Evolutionary conservation across 768 basidiomycete genomes (phyloP).

Genomic region (Mycena galericulata): DNA sequence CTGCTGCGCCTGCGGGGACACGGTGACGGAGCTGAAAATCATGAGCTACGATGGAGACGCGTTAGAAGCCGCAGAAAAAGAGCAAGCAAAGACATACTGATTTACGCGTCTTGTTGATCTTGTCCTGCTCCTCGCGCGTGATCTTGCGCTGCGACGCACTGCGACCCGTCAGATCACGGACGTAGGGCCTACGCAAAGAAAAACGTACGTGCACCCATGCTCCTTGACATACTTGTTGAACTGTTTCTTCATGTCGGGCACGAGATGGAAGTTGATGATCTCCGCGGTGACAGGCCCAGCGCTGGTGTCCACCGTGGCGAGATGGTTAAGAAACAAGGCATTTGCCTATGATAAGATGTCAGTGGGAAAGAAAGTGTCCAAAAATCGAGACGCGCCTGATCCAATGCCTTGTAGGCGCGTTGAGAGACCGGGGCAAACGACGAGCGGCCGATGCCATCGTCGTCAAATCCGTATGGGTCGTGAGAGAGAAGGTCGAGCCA

Average conservation of each 20-base stretch:
- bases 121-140: slow-evolving; percentile 44
- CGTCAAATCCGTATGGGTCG: slow-evolving; percentile 11
- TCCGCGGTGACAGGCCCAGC: slow-evolving; percentile 38
- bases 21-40: slow-evolving; percentile 32
- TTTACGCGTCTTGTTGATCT: slow-evolving; percentile 46
- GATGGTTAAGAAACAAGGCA: slow-evolving; percentile 37
- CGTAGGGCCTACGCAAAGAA: background rate
- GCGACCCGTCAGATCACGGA: background rate
- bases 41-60: slow-evolving; percentile 26
- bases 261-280: slow-evolving; percentile 47
- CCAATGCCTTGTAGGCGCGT: slow-evolving; percentile 19
- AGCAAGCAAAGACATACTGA: slow-evolving; percentile 36
- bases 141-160: slow-evolving; percentile 43
- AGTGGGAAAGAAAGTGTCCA: background rate
- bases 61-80: background rate
- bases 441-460: slow-evolving; percentile 6
- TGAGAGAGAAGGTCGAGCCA: slow-evolving; percentile 14
- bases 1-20: slow-evolving; percentile 29
- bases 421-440: slow-evolving; percentile 16
- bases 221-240: slow-evolving; percentile 45
- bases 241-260: slow-evolving; percentile 45
- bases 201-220: slow-evolving; percentile 45
- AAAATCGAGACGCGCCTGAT: background rate
- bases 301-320: slow-evolving; percentile 42
- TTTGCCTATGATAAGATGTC: slow-evolving; percentile 36